Percentiles rank a stretch among this genome's conserved stretches.
These are phyloP conservation scores for Pogostemon cablin DNA, from an alignment of 257 asterid species.

Conservation along the genomic window DNA sequence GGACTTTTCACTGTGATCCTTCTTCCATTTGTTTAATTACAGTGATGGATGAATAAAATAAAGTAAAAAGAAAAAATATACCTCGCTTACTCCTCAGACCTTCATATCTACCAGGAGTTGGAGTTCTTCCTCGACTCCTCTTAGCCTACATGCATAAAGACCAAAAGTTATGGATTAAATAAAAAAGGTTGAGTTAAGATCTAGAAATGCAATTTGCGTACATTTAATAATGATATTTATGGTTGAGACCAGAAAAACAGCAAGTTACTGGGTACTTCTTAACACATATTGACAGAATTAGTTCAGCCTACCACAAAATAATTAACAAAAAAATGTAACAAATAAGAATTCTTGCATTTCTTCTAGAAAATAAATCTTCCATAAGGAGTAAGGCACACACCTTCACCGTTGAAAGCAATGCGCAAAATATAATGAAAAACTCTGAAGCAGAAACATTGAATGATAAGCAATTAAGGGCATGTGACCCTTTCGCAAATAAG, in stretches of 20 bases:
- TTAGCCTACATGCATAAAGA: conserved; percentile 49
- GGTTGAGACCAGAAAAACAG: background rate
- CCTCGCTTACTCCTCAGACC: conserved; percentile 51
- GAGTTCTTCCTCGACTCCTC: conserved; percentile 59
- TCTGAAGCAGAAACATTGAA: conserved; percentile 31
- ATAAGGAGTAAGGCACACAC: conserved; percentile 27
- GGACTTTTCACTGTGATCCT: background rate
- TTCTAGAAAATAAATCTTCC: conserved; percentile 3
- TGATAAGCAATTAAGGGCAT: conserved; percentile 26
- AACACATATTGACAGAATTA: background rate
- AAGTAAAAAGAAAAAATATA: conserved; percentile 6
- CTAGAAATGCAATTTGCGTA: background rate
- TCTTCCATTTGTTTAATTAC: background rate
- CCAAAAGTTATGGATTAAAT: background rate
- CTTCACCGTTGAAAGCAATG: conserved; percentile 29
- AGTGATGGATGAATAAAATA: background rate
- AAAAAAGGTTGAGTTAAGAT: background rate
- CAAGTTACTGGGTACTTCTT: background rate
- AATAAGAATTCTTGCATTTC: background rate
- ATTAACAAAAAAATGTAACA: background rate
- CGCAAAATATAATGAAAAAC: conserved; percentile 28
- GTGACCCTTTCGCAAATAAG: conserved; percentile 28
- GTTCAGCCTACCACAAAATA: background rate
- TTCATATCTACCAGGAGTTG: conserved; percentile 56
- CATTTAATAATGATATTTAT: background rate